A percentile compares a stretch with the other conserved stretches of the same genome.
Evolutionary conservation across 768 basidiomycete species (phyloP).

Genomic region (Leccinum truebloodii): DNA sequence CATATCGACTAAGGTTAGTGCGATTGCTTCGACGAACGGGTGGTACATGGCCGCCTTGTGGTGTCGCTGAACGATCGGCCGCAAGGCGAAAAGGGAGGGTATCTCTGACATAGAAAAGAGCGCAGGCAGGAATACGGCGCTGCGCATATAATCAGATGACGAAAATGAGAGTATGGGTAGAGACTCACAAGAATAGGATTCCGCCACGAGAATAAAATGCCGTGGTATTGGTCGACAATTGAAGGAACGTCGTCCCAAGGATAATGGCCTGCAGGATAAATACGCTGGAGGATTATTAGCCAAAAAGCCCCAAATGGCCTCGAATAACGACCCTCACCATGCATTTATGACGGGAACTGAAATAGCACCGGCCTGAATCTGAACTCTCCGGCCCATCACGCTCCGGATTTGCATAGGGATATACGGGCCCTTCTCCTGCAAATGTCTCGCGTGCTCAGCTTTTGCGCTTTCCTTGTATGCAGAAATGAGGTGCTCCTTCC

Average conservation of each 20-base stretch:
- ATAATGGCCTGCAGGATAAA: slow-evolving; percentile 34
- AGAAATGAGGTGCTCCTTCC: slow-evolving; percentile 41
- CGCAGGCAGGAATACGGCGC: slow-evolving; percentile 59
- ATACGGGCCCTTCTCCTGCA: slow-evolving; percentile 46
- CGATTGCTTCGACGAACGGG: slow-evolving; percentile 48
- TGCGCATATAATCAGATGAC: slow-evolving; percentile 21
- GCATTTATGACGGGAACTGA: slow-evolving; percentile 33
- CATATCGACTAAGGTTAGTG: slow-evolving; percentile 48
- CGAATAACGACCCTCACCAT: slow-evolving; percentile 12
- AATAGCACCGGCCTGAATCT: slow-evolving; percentile 45
- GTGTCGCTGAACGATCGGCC: slow-evolving; percentile 47
- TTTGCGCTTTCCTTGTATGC: slow-evolving; percentile 51
- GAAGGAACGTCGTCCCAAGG: slow-evolving; percentile 46
- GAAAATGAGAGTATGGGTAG: neutral
- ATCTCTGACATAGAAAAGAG: slow-evolving; percentile 62
- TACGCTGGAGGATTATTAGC: slow-evolving; percentile 37
- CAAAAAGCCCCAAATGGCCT: neutral
- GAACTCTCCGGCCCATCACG: slow-evolving; percentile 45
- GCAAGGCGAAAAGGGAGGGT: slow-evolving; percentile 46
- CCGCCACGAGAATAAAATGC: slow-evolving; percentile 62
- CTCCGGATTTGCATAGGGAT: slow-evolving; percentile 49
- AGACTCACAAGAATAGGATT: slow-evolving; percentile 73
- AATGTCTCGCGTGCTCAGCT: slow-evolving; percentile 53
- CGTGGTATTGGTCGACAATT: slow-evolving; percentile 39
- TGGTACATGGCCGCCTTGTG: slow-evolving; percentile 50